Percentiles rank a stretch among this genome's conserved stretches.
These are phyloP conservation scores for Fusarium sp. DNA, from an alignment of 2,329 filamentous ascomycete genomes.

Conservation along the genomic window DNA sequence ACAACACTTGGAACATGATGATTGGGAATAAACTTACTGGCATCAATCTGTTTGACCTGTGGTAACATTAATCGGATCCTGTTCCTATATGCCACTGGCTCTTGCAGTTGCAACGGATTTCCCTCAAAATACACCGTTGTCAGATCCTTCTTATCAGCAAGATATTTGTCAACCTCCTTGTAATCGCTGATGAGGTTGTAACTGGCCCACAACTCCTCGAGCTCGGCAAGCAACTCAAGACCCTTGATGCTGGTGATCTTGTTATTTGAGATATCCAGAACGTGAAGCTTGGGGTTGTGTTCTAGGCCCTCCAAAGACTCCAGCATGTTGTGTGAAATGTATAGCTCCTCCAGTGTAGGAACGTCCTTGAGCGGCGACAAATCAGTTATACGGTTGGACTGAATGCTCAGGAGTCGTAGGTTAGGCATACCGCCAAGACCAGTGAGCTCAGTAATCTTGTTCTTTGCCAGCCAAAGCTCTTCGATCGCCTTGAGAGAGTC, in stretches of 20 bases:
- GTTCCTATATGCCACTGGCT: slow-evolving; percentile 90
- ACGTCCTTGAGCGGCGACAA: slow-evolving; percentile 81
- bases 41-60: slow-evolving; percentile 93
- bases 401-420: slow-evolving; percentile 89
- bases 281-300: slow-evolving; percentile 72
- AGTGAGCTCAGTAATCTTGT: slow-evolving; percentile 89
- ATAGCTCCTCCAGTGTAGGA: slow-evolving; percentile 86
- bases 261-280: slow-evolving; percentile 93
- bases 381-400: slow-evolving; percentile 89
- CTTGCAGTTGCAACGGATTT: slow-evolving; percentile 84
- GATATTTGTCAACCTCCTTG: slow-evolving; percentile 79
- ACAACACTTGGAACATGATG: not conserved
- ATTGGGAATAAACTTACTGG: slow-evolving; percentile 74
- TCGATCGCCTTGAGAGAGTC: slow-evolving; percentile 82
- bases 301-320: slow-evolving; percentile 80
- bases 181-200: slow-evolving; percentile 87
- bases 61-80: slow-evolving; percentile 91
- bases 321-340: slow-evolving; percentile 95
- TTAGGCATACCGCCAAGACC: slow-evolving; percentile 80
- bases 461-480: slow-evolving; percentile 94
- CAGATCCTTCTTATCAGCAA: slow-evolving; percentile 82
- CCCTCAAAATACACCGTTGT: slow-evolving; percentile 97
- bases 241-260: slow-evolving; percentile 80
- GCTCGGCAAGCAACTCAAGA: slow-evolving; percentile 71
- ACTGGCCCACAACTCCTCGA: slow-evolving; percentile 95